Evolutionary conservation across 306 rosid species (phyloP).

Genomic region (Hippophae tibetana): DNA sequence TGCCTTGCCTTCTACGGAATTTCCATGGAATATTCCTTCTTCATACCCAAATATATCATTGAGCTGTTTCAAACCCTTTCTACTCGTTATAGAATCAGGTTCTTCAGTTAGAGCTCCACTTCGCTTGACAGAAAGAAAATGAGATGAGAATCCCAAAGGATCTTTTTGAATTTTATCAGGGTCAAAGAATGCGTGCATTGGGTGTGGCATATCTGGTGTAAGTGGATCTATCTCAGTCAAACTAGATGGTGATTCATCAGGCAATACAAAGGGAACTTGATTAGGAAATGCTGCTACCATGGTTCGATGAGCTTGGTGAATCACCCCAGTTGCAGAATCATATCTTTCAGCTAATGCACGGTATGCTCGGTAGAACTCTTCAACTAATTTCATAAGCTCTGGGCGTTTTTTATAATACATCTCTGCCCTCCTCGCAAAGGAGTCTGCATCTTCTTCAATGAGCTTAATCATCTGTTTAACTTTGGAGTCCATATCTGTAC

Average conservation of each 20-base stretch:
- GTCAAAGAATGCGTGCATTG: conserved; percentile 36
- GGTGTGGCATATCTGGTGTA: conserved; percentile 50
- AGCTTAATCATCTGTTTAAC: conserved; percentile 97
- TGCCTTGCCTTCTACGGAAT: conserved; percentile 34
- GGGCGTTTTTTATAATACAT: conserved; percentile 97
- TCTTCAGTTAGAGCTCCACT: conserved; percentile 53
- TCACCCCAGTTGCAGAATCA: conserved; percentile 84
- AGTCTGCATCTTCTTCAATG: conserved; percentile 97
- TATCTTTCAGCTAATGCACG: conserved; percentile 97
- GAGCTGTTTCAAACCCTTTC: conserved; percentile 51
- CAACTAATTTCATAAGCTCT: conserved; percentile 95
- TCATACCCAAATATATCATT: conserved; percentile 43
- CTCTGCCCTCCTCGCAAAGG: conserved; percentile 98
- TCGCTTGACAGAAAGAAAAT: conserved; percentile 37
- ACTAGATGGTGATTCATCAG: conserved; percentile 54
- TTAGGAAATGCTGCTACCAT: conserved; percentile 96
- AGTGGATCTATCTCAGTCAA: conserved; percentile 49
- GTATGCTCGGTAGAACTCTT: conserved; percentile 91
- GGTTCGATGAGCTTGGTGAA: conserved; percentile 89
- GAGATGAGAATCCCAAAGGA: conserved; percentile 29
- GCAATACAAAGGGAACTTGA: conserved; percentile 49
- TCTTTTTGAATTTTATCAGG: conserved; percentile 56
- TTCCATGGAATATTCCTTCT: conserved; percentile 26
- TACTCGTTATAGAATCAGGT: conserved; percentile 28
- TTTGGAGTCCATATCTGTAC: conserved; percentile 86